Evolutionary conservation across 2,329 filamentous ascomycete species (phyloP).

Genomic region (Fusarium sp.): DNA sequence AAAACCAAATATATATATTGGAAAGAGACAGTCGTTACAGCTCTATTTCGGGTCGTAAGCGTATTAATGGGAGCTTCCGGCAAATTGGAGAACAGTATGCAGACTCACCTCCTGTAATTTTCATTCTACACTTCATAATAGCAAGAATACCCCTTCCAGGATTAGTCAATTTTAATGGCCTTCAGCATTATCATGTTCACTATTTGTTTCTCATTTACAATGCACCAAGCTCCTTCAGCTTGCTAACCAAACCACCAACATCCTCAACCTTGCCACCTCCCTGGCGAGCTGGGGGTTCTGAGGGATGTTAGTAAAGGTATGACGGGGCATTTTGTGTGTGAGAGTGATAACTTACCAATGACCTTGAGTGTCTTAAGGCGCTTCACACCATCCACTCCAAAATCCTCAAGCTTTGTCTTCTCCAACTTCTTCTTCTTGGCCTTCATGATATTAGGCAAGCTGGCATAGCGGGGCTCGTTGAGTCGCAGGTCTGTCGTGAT

Average conservation of each 20-base stretch:
- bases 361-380: constrained; percentile 92
- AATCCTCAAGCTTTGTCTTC: constrained; percentile 87
- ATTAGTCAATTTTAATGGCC: background rate
- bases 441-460: constrained; percentile 99
- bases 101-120: background rate
- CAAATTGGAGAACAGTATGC: background rate
- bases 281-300: constrained; percentile 85
- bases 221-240: constrained; percentile 95
- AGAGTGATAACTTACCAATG: constrained; percentile 63
- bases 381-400: constrained; percentile 76
- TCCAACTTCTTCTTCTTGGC: constrained; percentile 99
- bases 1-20: background rate
- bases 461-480: constrained; percentile 95
- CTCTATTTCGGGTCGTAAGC: background rate
- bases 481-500: constrained; percentile 94
- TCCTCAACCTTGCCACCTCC: constrained; percentile 97
- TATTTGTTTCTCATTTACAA: constrained; percentile 60
- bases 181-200: background rate
- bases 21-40: background rate
- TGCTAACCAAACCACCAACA: constrained; percentile 91
- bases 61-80: background rate
- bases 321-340: background rate
- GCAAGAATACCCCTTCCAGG: background rate
- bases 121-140: background rate
- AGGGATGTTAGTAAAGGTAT: constrained; percentile 21